Evolutionary conservation across 2,329 filamentous ascomycete genomes (phyloP).

Genomic region (Epichloe glyceriae): DNA sequence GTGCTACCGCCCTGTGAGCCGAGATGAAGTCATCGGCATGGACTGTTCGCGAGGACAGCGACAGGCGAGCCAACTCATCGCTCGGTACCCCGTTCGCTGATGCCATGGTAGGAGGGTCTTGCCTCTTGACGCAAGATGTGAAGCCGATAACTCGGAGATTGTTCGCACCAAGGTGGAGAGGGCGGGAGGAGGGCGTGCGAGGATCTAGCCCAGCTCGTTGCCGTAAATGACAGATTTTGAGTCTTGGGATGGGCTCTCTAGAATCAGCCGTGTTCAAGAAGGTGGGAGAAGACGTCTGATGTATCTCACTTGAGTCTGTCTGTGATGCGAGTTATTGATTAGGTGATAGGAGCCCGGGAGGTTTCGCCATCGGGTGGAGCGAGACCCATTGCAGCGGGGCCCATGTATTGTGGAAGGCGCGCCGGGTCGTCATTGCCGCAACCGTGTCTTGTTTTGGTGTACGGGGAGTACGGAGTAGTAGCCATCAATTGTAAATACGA

Average conservation of each 20-base stretch:
- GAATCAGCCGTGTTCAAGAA: too few relatives aligned
- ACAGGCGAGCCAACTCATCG: constrained; percentile 14
- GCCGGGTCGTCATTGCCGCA: neutral
- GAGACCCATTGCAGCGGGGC: neutral
- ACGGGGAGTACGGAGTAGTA: too few relatives aligned
- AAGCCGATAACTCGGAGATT: neutral
- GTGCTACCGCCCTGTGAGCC: constrained; percentile 65
- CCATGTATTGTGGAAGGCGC: neutral
- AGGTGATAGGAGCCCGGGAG: neutral
- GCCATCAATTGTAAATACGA: too few relatives aligned
- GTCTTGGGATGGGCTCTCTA: neutral
- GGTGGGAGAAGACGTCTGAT: too few relatives aligned
- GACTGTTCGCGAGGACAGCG: constrained; percentile 58
- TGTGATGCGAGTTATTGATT: neutral
- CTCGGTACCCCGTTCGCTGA: neutral
- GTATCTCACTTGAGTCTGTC: too few relatives aligned
- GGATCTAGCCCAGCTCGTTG: too few relatives aligned
- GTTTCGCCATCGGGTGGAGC: neutral
- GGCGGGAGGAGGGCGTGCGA: too few relatives aligned
- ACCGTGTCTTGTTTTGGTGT: neutral
- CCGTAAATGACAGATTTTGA: too few relatives aligned
- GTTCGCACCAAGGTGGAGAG: neutral
- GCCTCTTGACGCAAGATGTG: neutral
- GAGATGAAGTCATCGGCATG: constrained; percentile 75
- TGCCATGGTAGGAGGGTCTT: constrained; percentile 1